These are phyloP conservation scores for Gaertneriomyces semiglobifer DNA, from an alignment of 192 early-diverging fungal genomes.

Conservation along the genomic window DNA sequence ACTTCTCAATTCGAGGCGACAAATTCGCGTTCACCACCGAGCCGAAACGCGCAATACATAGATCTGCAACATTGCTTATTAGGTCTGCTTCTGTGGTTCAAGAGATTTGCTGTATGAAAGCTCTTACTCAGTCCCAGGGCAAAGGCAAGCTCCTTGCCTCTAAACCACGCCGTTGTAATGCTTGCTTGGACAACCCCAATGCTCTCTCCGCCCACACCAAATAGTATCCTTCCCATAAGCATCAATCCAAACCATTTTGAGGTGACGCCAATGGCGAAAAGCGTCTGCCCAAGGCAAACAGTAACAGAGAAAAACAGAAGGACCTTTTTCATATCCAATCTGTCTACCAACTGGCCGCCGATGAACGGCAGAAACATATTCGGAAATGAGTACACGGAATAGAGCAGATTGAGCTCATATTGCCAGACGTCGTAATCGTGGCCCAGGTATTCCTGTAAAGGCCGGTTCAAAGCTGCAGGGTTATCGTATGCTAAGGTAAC, in stretches of 20 bases:
- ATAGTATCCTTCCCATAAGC: constrained; percentile 44
- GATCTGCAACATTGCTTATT: constrained; percentile 28
- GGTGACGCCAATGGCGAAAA: constrained; percentile 60
- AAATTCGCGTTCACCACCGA: constrained; percentile 52
- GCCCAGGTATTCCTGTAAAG: constrained; percentile 47
- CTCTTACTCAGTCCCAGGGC: constrained; percentile 50
- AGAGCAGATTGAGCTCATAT: constrained; percentile 61
- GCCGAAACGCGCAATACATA: constrained; percentile 50
- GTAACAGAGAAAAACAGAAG: constrained; percentile 52
- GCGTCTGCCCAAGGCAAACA: constrained; percentile 56
- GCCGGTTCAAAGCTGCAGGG: constrained; percentile 52
- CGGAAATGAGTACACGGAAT: constrained; percentile 61
- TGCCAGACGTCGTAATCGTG: constrained; percentile 43
- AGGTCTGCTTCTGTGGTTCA: neutral
- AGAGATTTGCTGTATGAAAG: neutral
- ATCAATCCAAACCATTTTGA: constrained; percentile 27
- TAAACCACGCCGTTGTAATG: constrained; percentile 48
- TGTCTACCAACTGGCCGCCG: constrained; percentile 58
- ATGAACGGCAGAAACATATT: constrained; percentile 68
- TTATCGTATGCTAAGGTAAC: constrained; percentile 44
- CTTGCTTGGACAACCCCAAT: constrained; percentile 49
- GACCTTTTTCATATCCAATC: constrained; percentile 50
- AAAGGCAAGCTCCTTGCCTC: constrained; percentile 49
- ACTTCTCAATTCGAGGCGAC: constrained; percentile 46
- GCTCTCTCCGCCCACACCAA: constrained; percentile 53